A percentile compares a stretch with the other conserved stretches of the same genome.
Evolutionary conservation across 1,284 basidiomycete genomes (phyloP).

Genomic region (Fomitopsis pinicola): DNA sequence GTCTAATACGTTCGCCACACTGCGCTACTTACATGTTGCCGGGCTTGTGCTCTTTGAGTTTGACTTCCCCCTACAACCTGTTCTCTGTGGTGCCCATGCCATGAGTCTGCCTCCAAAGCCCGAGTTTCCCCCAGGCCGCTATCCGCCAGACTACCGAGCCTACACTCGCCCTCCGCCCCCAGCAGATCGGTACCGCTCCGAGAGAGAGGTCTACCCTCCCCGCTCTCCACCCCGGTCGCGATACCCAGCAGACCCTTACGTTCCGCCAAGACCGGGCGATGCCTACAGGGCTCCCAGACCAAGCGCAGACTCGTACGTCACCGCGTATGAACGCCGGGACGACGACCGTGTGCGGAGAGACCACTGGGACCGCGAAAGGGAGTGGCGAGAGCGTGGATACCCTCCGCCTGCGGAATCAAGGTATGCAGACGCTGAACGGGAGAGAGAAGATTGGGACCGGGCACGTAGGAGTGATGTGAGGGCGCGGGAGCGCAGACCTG

Average conservation of each 20-base stretch:
- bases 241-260: constrained; percentile 19
- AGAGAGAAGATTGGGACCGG: constrained; percentile 13
- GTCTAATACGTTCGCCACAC: background rate
- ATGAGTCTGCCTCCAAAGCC: constrained; percentile 32
- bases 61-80: background rate
- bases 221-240: constrained; percentile 20
- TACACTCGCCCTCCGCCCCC: constrained; percentile 18
- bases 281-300: constrained; percentile 16
- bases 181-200: constrained; percentile 15
- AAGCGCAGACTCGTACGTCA: constrained; percentile 14
- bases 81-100: background rate
- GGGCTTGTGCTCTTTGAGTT: background rate
- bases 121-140: constrained; percentile 24
- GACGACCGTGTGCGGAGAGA: constrained; percentile 17
- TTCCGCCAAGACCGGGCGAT: constrained; percentile 15
- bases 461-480: constrained; percentile 9
- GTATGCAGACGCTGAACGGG: constrained; percentile 4
- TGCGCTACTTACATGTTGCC: background rate
- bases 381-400: constrained; percentile 18
- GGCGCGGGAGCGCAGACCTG: constrained; percentile 6
- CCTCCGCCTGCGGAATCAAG: constrained; percentile 14
- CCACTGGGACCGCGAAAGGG: constrained; percentile 12
- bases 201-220: constrained; percentile 20
- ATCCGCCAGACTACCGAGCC: constrained; percentile 20
- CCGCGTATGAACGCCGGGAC: constrained; percentile 19